Conservation (phyloP, 441 rosid species). For the Erodium moschatum region DNA sequence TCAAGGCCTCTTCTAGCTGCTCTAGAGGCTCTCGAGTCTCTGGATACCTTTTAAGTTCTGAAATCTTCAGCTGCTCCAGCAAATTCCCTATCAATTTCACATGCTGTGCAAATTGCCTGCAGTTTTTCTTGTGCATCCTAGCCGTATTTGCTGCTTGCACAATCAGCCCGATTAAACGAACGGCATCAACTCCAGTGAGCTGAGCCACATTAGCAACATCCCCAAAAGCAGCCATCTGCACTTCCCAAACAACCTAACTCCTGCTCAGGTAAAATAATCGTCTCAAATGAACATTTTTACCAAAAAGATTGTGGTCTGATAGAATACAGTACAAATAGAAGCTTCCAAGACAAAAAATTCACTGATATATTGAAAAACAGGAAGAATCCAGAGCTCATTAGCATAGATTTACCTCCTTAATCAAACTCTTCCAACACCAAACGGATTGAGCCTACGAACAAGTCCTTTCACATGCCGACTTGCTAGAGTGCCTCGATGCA, state of each 20-base stretch:
- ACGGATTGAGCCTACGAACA: background rate
- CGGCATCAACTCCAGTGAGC: slow-evolving; percentile 73
- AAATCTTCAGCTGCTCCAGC: slow-evolving; percentile 69
- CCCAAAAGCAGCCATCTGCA: slow-evolving; percentile 56
- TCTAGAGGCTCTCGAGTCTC: slow-evolving; percentile 80
- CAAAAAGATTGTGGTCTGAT: no score
- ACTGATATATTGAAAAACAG: background rate
- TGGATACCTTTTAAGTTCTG: slow-evolving; percentile 66
- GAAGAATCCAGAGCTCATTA: background rate
- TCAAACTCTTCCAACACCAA: background rate
- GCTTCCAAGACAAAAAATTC: no score
- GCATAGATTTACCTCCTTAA: background rate
- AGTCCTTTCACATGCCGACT: background rate
- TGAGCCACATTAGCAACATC: slow-evolving; percentile 70
- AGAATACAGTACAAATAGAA: background rate
- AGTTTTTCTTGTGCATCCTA: slow-evolving; percentile 86
- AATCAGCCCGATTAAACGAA: slow-evolving; percentile 72
- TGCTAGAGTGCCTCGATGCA: background rate
- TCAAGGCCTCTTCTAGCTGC: slow-evolving; percentile 81
- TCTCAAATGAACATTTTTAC: background rate
- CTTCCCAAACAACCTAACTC: slow-evolving; percentile 18
- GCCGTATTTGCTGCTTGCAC: slow-evolving; percentile 73
- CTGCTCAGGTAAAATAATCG: slow-evolving; percentile 9
- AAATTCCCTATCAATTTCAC: slow-evolving; percentile 78
- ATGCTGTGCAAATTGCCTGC: slow-evolving; percentile 84